Percentiles rank a stretch among this genome's conserved stretches.
Evolutionary conservation across 164 flowering plant genomes (phyloP).

Genomic region (Kingdonia uniflora): DNA sequence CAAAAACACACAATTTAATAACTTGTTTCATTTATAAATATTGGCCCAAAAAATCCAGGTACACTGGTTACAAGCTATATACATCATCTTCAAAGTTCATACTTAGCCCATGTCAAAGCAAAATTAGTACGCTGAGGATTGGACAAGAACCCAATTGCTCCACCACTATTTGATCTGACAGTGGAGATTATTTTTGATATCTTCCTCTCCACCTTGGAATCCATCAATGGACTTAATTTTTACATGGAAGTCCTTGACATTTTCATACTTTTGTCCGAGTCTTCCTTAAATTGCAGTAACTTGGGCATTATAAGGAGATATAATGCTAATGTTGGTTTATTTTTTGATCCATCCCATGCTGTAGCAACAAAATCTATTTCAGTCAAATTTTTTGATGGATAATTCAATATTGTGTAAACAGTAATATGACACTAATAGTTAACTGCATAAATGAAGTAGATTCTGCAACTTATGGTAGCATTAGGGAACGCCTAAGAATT

Average conservation of each 20-base stretch:
- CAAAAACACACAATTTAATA: too few relatives aligned
- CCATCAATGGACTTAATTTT: slow-evolving; percentile 48
- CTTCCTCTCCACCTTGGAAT: slow-evolving; percentile 59
- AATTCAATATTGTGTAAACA: too few relatives aligned
- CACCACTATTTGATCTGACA: slow-evolving; percentile 38
- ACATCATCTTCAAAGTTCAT: background rate
- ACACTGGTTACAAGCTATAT: too few relatives aligned
- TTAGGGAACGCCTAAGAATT: too few relatives aligned
- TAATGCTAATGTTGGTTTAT: slow-evolving; percentile 43
- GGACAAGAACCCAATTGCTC: slow-evolving; percentile 38
- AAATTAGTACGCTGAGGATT: slow-evolving; percentile 44
- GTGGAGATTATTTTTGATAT: slow-evolving; percentile 44
- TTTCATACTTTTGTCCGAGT: slow-evolving; percentile 24
- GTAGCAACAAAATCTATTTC: background rate
- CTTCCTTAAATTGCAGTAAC: slow-evolving; percentile 30
- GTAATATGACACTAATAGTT: too few relatives aligned
- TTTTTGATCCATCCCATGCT: slow-evolving; percentile 33
- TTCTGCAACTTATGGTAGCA: too few relatives aligned
- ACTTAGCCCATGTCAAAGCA: slow-evolving; percentile 67
- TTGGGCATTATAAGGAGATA: slow-evolving; percentile 65
- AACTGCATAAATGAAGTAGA: too few relatives aligned
- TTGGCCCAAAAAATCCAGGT: too few relatives aligned
- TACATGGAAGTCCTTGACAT: slow-evolving; percentile 21
- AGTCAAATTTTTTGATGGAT: too few relatives aligned
- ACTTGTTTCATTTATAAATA: too few relatives aligned